phyloP scores from a whole-genome alignment of 2,329 filamentous ascomycete species.

The Metarhizium guizhouense region DNA sequence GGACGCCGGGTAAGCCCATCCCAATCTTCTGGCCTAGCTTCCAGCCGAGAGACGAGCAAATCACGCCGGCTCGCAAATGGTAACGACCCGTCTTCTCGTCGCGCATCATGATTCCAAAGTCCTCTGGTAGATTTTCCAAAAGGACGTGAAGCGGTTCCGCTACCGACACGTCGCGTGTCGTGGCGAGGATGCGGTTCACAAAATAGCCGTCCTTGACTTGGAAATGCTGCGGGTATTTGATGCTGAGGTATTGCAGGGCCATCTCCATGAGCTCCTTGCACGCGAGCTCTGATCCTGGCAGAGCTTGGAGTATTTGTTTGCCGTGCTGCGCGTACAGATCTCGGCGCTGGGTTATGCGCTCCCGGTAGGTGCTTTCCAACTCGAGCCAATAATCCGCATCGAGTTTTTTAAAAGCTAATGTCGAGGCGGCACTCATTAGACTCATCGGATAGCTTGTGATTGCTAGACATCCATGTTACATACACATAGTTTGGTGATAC shows the following conservation, averaged over 20 bases:
- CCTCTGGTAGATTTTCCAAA: conserved; percentile 72
- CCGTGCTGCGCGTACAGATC: conserved; percentile 55
- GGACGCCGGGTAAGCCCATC: conserved; percentile 59
- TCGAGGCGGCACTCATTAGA: neutral
- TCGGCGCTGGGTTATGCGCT: conserved; percentile 60
- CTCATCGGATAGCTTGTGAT: neutral
- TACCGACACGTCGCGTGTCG: conserved; percentile 47
- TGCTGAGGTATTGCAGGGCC: conserved; percentile 68
- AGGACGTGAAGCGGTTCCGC: conserved; percentile 61
- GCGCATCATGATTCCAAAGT: conserved; percentile 69
- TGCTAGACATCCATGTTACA: conserved; percentile 19
- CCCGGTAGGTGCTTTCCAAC: conserved; percentile 63
- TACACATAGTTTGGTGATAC: conserved; percentile 90
- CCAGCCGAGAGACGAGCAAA: conserved; percentile 78
- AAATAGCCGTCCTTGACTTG: conserved; percentile 49
- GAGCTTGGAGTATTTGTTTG: conserved; percentile 51
- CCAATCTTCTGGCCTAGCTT: conserved; percentile 68
- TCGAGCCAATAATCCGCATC: conserved; percentile 87
- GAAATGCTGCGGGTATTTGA: conserved; percentile 71
- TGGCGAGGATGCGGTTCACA: conserved; percentile 59
- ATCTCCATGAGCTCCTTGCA: conserved; percentile 88
- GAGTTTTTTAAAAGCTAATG: conserved; percentile 62
- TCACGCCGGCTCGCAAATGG: conserved; percentile 62
- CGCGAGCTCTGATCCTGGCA: conserved; percentile 69
- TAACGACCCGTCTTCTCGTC: conserved; percentile 66